Evolutionary conservation across 192 early-diverging fungal species (phyloP), one percentile per base, ranked within the genome.

Genomic region (Dissophora globulifera): DNA sequence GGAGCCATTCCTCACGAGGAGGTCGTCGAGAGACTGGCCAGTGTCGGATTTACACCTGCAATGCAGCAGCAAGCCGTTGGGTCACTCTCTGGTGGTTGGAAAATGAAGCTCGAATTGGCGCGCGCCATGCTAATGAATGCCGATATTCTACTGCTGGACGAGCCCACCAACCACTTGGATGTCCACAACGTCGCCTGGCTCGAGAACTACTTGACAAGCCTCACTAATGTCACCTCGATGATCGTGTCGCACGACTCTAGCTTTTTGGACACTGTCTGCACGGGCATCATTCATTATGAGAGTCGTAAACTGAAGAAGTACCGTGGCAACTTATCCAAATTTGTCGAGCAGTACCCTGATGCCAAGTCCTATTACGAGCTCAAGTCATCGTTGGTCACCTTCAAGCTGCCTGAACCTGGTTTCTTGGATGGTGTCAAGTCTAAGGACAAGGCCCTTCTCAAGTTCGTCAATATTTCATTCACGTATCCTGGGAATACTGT

Each of bases 51-150:
- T 81, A 89, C 86, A 12, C 62, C 79, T 10, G 78, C 75, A 46
- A 82, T 90, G 67, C 84, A 83, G 54, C 78, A 79, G 31, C 85
- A 90, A 55, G 66, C 88, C 53, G 89, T 94, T 69, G 89, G 88
- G 43, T 83, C 86, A 30, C 87, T 95, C 9, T 91, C 90, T 56
- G 93, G 93, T 81, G 92, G 92, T 53, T 95, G 93, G 92, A 92
- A 93, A 81, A 95, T 95, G 93, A 94, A 93, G 87, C 84, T 94
- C 35, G 91, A 88, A 80, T 85, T 95, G 72, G 92, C 92, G 11
- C 90, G 92, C 81, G 93, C 93, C 50, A 91, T 95, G 89, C 81
- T 95, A 72, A 83, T 86, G 83, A 91, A 93, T 57, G 90, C 93
- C 74, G 93, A 95, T 69, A 91, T 95, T 50, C 68, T 94, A 58